Conservation (phyloP, 495 filamentous ascomycete genomes). For the Xylaria curta region DNA sequence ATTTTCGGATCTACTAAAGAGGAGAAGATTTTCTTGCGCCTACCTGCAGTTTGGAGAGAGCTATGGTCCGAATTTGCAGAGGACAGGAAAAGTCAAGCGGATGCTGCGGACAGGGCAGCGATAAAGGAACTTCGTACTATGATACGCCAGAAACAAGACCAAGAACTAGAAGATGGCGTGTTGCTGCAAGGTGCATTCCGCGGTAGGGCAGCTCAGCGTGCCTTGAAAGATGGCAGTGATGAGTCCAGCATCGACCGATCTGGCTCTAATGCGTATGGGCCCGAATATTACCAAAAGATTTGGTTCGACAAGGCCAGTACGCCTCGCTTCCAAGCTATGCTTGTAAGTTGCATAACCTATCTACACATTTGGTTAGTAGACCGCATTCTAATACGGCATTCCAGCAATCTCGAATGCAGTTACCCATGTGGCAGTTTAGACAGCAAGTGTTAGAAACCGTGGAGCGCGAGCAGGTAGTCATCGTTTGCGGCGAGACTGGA, state of each 20-base stretch:
- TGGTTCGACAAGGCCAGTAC: conserved; percentile 74
- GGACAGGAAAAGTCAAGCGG: conserved; percentile 68
- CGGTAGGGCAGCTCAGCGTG: conserved; percentile 62
- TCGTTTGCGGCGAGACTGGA: conserved; percentile 94
- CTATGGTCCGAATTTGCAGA: conserved; percentile 81
- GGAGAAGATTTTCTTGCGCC: conserved; percentile 79
- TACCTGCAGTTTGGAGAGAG: conserved; percentile 83
- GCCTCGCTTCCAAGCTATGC: conserved; percentile 64
- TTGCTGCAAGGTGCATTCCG: conserved; percentile 74
- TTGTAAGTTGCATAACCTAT: conserved; percentile 39
- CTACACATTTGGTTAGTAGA: background rate
- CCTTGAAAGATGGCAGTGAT: conserved; percentile 52
- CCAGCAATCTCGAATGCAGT: conserved; percentile 64
- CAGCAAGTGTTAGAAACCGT: conserved; percentile 75
- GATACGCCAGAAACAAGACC: conserved; percentile 61
- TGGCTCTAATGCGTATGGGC: conserved; percentile 26
- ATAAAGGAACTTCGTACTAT: conserved; percentile 68
- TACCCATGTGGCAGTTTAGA: conserved; percentile 90
- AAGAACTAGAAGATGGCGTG: conserved; percentile 73
- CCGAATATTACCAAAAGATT: conserved; percentile 63
- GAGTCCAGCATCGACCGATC: conserved; percentile 47
- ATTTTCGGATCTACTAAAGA: conserved; percentile 82
- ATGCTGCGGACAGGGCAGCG: conserved; percentile 69
- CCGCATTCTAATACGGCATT: conserved; percentile 26
- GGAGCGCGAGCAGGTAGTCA: conserved; percentile 78